Evolutionary conservation across 179 eudicot species (phyloP).

Genomic region (Heliamphora pulchella): DNA sequence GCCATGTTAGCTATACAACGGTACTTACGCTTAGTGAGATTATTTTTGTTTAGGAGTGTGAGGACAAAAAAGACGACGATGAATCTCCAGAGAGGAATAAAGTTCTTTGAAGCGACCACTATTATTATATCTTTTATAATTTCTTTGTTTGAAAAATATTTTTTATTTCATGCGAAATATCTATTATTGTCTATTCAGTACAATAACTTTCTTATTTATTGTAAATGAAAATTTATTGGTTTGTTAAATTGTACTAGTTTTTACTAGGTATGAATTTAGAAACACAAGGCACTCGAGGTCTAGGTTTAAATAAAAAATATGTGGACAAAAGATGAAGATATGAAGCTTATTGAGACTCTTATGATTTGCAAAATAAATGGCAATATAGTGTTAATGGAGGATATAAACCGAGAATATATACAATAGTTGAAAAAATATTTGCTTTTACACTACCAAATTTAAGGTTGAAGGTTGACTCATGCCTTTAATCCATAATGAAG

Average conservation of each 20-base stretch:
- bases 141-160: too few relatives aligned
- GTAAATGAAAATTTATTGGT: too few relatives aligned
- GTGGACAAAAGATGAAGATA: background rate
- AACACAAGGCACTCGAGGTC: background rate
- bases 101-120: background rate
- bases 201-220: too few relatives aligned
- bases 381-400: background rate
- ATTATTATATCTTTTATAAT: too few relatives aligned
- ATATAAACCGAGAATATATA: background rate
- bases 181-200: too few relatives aligned
- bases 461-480: background rate
- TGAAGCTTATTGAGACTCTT: too few relatives aligned
- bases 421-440: background rate
- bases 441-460: background rate
- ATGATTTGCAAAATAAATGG: background rate
- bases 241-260: too few relatives aligned
- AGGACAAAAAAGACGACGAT: background rate
- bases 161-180: too few relatives aligned
- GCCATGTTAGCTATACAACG: background rate
- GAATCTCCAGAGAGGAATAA: background rate
- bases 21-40: background rate
- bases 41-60: slow-evolving; percentile 16
- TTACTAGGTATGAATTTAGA: too few relatives aligned
- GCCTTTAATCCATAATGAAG: background rate
- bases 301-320: background rate